Evolutionary conservation across 1,284 basidiomycete genomes (phyloP).

Genomic region (Ceratobasidium sp.): DNA sequence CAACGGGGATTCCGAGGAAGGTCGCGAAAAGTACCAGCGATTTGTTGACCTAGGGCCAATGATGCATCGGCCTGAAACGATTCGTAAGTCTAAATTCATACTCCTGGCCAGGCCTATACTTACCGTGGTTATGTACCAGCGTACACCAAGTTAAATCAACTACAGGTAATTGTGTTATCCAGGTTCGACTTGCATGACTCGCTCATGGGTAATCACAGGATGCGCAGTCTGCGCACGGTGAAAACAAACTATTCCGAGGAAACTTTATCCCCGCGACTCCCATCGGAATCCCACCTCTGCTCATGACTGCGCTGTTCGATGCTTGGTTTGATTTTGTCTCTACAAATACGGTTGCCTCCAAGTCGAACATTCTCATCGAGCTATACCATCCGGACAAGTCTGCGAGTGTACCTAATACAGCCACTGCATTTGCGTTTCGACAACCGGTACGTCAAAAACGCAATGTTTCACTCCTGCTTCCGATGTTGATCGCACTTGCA

Average conservation of each 20-base stretch:
- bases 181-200: not conserved
- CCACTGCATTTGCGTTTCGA: slow-evolving; percentile 56
- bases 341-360: slow-evolving; percentile 18
- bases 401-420: slow-evolving; percentile 57
- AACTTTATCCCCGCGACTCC: slow-evolving; percentile 52
- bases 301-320: slow-evolving; percentile 37
- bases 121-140: not conserved
- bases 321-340: slow-evolving; percentile 42
- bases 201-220: not conserved
- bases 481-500: not conserved
- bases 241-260: slow-evolving; percentile 49
- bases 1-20: slow-evolving; percentile 42
- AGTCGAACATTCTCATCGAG: slow-evolving; percentile 59
- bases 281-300: slow-evolving; percentile 28
- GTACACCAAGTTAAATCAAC: not conserved
- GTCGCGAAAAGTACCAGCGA: slow-evolving; percentile 44
- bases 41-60: slow-evolving; percentile 46
- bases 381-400: slow-evolving; percentile 62
- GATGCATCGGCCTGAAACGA: not conserved
- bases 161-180: slow-evolving; percentile 4
- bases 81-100: slow-evolving; percentile 30
- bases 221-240: slow-evolving; percentile 48
- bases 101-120: too few relatives aligned
- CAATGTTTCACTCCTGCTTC: not conserved
- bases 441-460: slow-evolving; percentile 26